Base-by-base conservation (phyloP, 352 stramenopile genomes). In the Thalassiosira gravida region DNA sequence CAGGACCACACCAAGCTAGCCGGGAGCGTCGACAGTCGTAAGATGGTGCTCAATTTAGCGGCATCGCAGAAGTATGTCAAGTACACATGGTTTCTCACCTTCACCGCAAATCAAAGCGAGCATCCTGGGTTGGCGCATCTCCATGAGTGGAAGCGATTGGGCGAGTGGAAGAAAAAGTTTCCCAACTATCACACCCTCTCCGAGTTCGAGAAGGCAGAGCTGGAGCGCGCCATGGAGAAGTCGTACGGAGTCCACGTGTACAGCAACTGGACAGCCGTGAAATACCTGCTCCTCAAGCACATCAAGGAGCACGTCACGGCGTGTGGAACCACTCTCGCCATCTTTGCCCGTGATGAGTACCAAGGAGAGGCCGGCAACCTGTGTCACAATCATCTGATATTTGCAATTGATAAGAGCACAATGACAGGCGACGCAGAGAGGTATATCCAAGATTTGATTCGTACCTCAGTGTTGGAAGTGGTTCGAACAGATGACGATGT, bases 291-390 rank as follows among this genome's bases (percentile, higher is more conserved):
- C 1, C 53, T 75, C 3, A 3, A 16, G 32, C 44, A 70, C n/a
- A 77, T 77, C 32, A 77, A 77, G 53, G 29, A 67, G 5, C 9
- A 46, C 44, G 62, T 25, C 16, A 18, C 18, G 14, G 39, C 52
- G 7, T 18, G 30, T 47, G 57, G 44, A 6, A 55, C 24, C 2
- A 29, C 14, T 18, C 8, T 29, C 5, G 56, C 20, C 25, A 16
- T 78, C n/a, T 78, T 78, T 27, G 62, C 30, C 16, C 29, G 59
- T 25, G 37, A 52, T 37, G 69, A 78, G 44, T 78, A 78, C 49
- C 69, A 78, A 58, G 20, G 24, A 47, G 35, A 66, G 18, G 56
- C 47, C 25, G 61, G 71, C 20, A 80, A 80, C 57, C 39, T 63
- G 20, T 37, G 20, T 44, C 71, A 80, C 53, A 20, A 49, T 20